Base-by-base conservation (phyloP, 768 basidiomycete species). In the Leccinum olivaceopallidum region DNA sequence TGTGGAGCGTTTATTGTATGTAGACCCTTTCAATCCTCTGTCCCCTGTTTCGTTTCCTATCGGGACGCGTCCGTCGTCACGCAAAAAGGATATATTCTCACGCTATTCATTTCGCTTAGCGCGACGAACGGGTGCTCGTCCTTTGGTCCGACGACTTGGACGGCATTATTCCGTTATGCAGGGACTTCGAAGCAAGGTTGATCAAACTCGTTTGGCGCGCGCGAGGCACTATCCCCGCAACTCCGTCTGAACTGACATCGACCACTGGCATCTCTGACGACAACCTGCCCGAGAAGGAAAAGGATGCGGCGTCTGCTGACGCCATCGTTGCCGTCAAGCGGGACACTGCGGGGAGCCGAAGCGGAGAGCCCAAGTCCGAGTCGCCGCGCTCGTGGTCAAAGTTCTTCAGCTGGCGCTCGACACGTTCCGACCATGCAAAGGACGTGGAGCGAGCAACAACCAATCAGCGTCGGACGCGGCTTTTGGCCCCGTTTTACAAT, bases 91-190 rank as follows among this genome's bases (percentile, higher is more conserved):
- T 20, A 1, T 49, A 1, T 49, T 50, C 51, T 63, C 24, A 58
- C 55, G 36, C 39, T 22, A 49, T 24, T 14, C 55, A 34, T 56
- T 58, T 58, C 57, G 36, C 51, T 22, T 67, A 92, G 91, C 86
- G 93, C 28, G 88, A 93, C 71, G 92, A 95, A 68, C 84, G 85
- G 24, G 89, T 92, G 48, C 79, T 95, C 28, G 81, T 94, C 24
- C 85, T 90, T 20, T 95, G 94, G 94, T 85, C 90, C 1, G 91
- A 95, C 74, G 82, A 87, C 67, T 79, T 95, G 39, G 92, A 94
- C 70, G 79, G 77, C 63, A 89, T 95, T 65, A 87, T 95, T 55
- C 87, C 88, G 0, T 70, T 87, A n/a, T 86, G 82, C 70, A 72
- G 75, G 14, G 90, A 90, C 68, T 90, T 92, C 67, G 87, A 92